Evolutionary conservation across 2,329 filamentous ascomycete genomes (phyloP).

Genomic region (Pyrenochaeta sp.): DNA sequence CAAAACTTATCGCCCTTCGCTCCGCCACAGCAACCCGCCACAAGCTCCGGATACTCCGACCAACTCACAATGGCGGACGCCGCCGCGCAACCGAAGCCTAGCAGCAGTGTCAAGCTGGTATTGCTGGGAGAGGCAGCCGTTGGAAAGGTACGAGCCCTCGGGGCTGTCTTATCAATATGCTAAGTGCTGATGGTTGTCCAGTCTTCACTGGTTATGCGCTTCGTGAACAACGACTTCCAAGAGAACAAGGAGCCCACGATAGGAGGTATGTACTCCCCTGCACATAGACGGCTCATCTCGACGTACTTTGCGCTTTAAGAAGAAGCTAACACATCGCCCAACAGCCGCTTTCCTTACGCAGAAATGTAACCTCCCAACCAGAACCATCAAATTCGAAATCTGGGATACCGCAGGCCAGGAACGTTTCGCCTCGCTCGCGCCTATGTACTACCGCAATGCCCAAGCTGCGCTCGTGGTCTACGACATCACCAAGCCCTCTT

Average conservation of each 20-base stretch:
- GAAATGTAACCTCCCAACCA: constrained; percentile 94
- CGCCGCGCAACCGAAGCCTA: constrained; percentile 81
- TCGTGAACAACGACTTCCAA: constrained; percentile 99
- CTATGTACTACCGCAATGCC: constrained; percentile 99
- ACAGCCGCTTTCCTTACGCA: constrained; percentile 96
- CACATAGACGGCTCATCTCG: neutral
- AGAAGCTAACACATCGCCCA: constrained; percentile 7
- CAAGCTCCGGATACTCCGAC: constrained; percentile 7
- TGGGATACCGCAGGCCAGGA: constrained; percentile 99
- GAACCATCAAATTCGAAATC: constrained; percentile 76
- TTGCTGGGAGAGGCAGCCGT: constrained; percentile 97
- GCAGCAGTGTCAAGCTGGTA: constrained; percentile 99
- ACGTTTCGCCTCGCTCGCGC: constrained; percentile 93
- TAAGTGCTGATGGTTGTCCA: constrained; percentile 47
- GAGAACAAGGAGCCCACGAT: constrained; percentile 99
- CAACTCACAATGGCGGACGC: constrained; percentile 72
- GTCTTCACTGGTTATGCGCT: constrained; percentile 97
- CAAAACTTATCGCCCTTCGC: neutral
- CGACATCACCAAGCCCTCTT: constrained; percentile 96
- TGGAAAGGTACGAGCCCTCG: constrained; percentile 77
- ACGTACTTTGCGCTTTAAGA: neutral
- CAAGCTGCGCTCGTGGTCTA: constrained; percentile 98
- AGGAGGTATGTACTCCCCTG: constrained; percentile 71
- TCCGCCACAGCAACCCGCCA: neutral
- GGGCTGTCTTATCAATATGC: neutral